Evolutionary conservation across 164 flowering plant genomes (phyloP).

Genomic region (Tetrastigma voinierianum): DNA sequence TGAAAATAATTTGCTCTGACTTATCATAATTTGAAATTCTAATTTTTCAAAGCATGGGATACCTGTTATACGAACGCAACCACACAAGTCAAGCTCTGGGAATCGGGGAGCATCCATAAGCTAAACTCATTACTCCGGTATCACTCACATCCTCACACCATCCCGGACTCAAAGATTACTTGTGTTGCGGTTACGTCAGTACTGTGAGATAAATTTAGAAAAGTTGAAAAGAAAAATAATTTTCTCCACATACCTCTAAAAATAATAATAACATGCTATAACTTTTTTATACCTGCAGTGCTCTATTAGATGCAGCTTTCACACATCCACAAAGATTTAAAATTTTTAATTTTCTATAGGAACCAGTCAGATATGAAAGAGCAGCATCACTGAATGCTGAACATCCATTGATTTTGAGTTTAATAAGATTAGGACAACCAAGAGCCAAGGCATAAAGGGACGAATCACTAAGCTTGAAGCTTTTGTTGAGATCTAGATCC

Average conservation of each 20-base stretch:
- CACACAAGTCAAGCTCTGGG: slow-evolving; percentile 87
- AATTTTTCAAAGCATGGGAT: not conserved
- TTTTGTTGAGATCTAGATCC: slow-evolving; percentile 93
- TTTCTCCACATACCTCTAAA: not conserved
- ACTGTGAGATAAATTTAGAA: slow-evolving; percentile 36
- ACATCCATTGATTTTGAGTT: slow-evolving; percentile 93
- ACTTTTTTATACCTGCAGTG: slow-evolving; percentile 51
- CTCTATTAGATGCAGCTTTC: slow-evolving; percentile 67
- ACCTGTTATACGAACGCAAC: slow-evolving; percentile 92
- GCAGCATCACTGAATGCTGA: slow-evolving; percentile 70
- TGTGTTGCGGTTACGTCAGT: slow-evolving; percentile 65
- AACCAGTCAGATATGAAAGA: slow-evolving; percentile 52
- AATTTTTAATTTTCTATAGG: slow-evolving; percentile 56
- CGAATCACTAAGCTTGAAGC: slow-evolving; percentile 75
- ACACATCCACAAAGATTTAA: slow-evolving; percentile 94
- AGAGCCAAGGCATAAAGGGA: slow-evolving; percentile 77
- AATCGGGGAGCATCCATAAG: slow-evolving; percentile 89
- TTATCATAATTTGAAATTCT: too few relatives aligned
- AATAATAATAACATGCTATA: not conserved
- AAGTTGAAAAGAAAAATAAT: not conserved
- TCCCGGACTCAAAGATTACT: slow-evolving; percentile 75
- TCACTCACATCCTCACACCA: slow-evolving; percentile 92
- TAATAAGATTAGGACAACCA: slow-evolving; percentile 74
- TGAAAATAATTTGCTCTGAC: too few relatives aligned
- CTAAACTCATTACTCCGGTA: slow-evolving; percentile 79